Percentiles rank a stretch among this genome's conserved stretches.
Conservation (phyloP, 768 basidiomycete species). For the Nidularia pulvinata region DNA sequence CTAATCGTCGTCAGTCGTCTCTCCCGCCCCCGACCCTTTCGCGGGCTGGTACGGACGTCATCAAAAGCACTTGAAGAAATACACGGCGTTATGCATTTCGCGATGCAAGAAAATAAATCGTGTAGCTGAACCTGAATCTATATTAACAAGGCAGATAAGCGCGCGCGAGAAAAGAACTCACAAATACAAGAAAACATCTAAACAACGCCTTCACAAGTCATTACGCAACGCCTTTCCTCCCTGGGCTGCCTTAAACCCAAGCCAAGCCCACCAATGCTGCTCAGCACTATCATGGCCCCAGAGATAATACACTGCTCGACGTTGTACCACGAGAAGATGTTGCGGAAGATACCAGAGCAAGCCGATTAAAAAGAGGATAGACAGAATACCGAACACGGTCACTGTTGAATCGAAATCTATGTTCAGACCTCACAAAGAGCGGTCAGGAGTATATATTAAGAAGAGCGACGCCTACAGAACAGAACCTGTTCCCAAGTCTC, state of each 20-base stretch:
- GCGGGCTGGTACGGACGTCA: no score
- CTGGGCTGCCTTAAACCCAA: not conserved
- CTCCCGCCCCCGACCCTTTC: no score
- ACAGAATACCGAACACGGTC: slow-evolving; percentile 32
- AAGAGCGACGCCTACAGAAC: slow-evolving; percentile 40
- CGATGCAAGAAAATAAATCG: no score
- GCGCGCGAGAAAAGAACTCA: not conserved
- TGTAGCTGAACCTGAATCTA: no score
- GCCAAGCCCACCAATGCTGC: not conserved
- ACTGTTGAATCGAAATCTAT: slow-evolving; percentile 21
- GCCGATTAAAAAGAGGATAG: slow-evolving; percentile 47
- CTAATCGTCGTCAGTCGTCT: no score
- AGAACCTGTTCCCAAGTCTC: slow-evolving; percentile 73
- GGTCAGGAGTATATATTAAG: no score
- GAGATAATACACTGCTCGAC: slow-evolving; percentile 62
- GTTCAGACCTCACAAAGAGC: not conserved
- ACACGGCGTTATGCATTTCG: no score
- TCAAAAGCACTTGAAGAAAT: no score
- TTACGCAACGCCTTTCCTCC: not conserved
- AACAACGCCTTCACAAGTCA: not conserved
- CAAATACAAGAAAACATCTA: not conserved
- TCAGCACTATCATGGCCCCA: slow-evolving; percentile 30
- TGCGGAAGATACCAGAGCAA: slow-evolving; percentile 57
- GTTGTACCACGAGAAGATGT: slow-evolving; percentile 50
- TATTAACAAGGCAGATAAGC: no score